Conservation (phyloP, 2,329 filamentous ascomycete genomes). For the Leptographium lundbergii region DNA sequence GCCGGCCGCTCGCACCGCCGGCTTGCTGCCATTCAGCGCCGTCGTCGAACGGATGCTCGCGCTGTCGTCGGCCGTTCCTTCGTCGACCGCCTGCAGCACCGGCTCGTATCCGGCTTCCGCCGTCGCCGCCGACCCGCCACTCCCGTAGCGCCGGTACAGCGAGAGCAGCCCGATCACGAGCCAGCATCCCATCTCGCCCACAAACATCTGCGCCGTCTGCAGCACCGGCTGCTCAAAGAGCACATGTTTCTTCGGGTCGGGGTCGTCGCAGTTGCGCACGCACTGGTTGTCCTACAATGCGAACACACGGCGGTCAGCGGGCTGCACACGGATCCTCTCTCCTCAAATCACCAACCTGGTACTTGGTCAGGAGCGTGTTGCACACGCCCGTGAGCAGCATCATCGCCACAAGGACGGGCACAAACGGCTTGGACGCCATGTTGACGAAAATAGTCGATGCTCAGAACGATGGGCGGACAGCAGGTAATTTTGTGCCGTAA, state of each 20-base stretch:
- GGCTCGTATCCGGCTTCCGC: conserved; percentile 51
- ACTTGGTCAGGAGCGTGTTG: conserved; percentile 95
- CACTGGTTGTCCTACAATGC: conserved; percentile 81
- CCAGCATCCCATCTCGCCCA: conserved; percentile 94
- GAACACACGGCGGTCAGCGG: neutral
- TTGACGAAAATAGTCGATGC: conserved; percentile 3
- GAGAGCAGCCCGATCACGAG: conserved; percentile 64
- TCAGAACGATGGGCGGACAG: no score
- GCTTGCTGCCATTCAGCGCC: conserved; percentile 28
- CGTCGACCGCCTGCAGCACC: conserved; percentile 40
- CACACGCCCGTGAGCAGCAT: conserved; percentile 94
- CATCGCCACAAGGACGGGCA: conserved; percentile 84
- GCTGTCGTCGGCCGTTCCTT: conserved; percentile 33
- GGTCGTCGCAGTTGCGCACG: conserved; percentile 71
- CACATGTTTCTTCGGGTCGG: conserved; percentile 50
- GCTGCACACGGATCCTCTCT: no score
- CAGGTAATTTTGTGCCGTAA: neutral
- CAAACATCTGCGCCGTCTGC: conserved; percentile 96
- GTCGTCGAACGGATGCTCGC: conserved; percentile 30
- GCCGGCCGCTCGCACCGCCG: conserved; percentile 15
- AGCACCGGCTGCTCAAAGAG: conserved; percentile 91
- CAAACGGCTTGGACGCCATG: conserved; percentile 60
- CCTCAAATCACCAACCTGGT: conserved; percentile 44
- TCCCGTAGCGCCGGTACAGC: conserved; percentile 47
- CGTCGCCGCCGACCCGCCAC: conserved; percentile 13